These are phyloP conservation scores for Botrytis aclada DNA, from an alignment of 2,329 filamentous ascomycete genomes.

Conservation along the genomic window DNA sequence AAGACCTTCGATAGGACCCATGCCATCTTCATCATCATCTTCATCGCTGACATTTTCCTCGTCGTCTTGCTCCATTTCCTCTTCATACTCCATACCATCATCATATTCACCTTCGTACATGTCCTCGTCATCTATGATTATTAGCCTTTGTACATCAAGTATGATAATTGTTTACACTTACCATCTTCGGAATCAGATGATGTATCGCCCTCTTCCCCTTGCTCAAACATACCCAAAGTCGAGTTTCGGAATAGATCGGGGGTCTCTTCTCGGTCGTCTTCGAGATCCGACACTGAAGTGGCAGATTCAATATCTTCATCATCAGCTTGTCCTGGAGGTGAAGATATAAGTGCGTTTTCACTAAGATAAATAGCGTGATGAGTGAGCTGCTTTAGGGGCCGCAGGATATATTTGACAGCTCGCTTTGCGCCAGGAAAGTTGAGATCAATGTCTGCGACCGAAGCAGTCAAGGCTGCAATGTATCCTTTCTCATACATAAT, in stretches of 20 bases:
- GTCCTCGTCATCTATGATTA: slow-evolving; percentile 70
- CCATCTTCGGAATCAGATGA: slow-evolving; percentile 66
- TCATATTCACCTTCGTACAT: slow-evolving; percentile 91
- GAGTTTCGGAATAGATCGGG: slow-evolving; percentile 97
- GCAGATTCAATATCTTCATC: slow-evolving; percentile 87
- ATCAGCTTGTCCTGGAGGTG: slow-evolving; percentile 63
- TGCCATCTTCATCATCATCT: slow-evolving; percentile 77
- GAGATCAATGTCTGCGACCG: slow-evolving; percentile 92
- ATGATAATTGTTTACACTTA: slow-evolving; percentile 33
- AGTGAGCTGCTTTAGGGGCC: slow-evolving; percentile 82
- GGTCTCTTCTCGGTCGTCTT: slow-evolving; percentile 87
- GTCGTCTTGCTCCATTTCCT: slow-evolving; percentile 73
- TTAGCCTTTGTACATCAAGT: slow-evolving; percentile 28
- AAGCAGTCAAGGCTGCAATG: slow-evolving; percentile 80
- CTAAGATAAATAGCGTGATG: slow-evolving; percentile 84
- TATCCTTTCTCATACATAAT: slow-evolving; percentile 99
- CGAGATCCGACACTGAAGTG: slow-evolving; percentile 84
- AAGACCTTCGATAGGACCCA: slow-evolving; percentile 80
- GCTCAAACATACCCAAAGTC: slow-evolving; percentile 89
- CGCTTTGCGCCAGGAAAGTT: slow-evolving; percentile 92
- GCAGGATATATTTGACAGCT: slow-evolving; percentile 93
- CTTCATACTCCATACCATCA: slow-evolving; percentile 90
- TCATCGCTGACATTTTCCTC: slow-evolving; percentile 89
- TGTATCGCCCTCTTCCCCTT: slow-evolving; percentile 75
- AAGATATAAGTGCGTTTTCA: slow-evolving; percentile 62